phyloP scores from a whole-genome alignment of 164 flowering plant species.

The Cinnamomum chago region DNA sequence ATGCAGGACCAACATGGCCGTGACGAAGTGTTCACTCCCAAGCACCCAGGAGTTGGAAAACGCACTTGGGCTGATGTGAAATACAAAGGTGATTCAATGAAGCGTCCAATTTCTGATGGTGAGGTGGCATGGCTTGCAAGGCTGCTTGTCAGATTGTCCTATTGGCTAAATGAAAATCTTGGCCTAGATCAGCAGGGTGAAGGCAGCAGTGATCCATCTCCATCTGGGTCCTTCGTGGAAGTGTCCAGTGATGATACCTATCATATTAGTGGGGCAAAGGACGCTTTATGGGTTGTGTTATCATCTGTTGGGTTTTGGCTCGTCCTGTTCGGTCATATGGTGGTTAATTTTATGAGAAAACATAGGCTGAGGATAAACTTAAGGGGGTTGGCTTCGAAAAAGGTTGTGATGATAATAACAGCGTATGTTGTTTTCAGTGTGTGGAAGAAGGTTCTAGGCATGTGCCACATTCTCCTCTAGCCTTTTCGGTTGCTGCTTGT shows the following conservation, averaged over 20 bases:
- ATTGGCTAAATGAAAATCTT: conserved; percentile 55
- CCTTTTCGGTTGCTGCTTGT: background rate
- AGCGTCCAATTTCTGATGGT: conserved; percentile 64
- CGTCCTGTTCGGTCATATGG: conserved; percentile 22
- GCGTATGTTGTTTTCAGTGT: conserved; percentile 23
- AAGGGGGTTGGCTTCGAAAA: conserved; percentile 73
- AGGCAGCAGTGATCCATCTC: conserved; percentile 3
- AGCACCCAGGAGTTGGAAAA: conserved; percentile 40
- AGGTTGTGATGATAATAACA: conserved; percentile 44
- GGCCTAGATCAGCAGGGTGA: conserved; percentile 43
- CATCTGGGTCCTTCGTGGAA: conserved; percentile 40
- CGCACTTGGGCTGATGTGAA: conserved; percentile 30
- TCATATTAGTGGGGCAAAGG: conserved; percentile 38
- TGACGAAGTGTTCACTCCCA: conserved; percentile 68
- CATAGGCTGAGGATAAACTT: conserved; percentile 68
- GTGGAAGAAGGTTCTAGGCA: conserved; percentile 34
- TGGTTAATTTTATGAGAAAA: conserved; percentile 39
- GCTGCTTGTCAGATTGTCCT: conserved; percentile 52
- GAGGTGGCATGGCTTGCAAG: conserved; percentile 88
- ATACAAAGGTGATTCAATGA: conserved; percentile 93
- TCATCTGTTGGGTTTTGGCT: conserved; percentile 41
- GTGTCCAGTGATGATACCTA: conserved; percentile 22
- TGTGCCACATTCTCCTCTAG: background rate
- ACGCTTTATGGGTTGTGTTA: conserved; percentile 35
- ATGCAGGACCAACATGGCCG: conserved; percentile 25